Evolutionary conservation across 192 early-diverging fungal species (phyloP).

Genomic region (Gonapodya sp.): DNA sequence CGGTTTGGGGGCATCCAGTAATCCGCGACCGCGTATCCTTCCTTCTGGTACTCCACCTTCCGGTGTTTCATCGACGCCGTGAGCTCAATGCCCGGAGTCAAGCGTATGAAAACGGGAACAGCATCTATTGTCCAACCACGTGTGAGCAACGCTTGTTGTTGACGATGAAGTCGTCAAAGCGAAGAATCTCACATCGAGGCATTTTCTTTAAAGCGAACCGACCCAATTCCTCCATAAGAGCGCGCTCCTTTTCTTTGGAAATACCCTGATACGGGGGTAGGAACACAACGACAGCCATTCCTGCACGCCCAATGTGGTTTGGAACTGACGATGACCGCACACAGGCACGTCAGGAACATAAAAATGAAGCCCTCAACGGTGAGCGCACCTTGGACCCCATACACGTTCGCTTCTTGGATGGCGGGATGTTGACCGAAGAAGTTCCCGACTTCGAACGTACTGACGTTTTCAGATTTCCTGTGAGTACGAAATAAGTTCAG

Average conservation of each 20-base stretch:
- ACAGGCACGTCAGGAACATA: neutral
- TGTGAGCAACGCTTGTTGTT: neutral
- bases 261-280: neutral
- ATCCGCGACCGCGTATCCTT: neutral
- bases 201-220: neutral
- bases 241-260: neutral
- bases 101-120: neutral
- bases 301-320: neutral
- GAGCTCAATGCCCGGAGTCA: neutral
- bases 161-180: neutral
- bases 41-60: slow-evolving; percentile 10
- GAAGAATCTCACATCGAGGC: neutral
- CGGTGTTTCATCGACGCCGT: slow-evolving; percentile 11
- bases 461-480: slow-evolving; percentile 10
- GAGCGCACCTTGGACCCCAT: neutral
- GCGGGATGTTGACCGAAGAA: neutral
- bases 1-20: neutral
- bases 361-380: neutral
- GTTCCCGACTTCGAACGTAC: neutral
- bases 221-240: neutral
- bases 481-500: too few relatives aligned
- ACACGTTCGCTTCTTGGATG: slow-evolving; percentile 2
- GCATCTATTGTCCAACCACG: neutral
- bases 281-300: slow-evolving; percentile 7
- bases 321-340: neutral